phyloP scores from a whole-genome alignment of 257 asterid species.

The Solanum ahanhuiri region DNA sequence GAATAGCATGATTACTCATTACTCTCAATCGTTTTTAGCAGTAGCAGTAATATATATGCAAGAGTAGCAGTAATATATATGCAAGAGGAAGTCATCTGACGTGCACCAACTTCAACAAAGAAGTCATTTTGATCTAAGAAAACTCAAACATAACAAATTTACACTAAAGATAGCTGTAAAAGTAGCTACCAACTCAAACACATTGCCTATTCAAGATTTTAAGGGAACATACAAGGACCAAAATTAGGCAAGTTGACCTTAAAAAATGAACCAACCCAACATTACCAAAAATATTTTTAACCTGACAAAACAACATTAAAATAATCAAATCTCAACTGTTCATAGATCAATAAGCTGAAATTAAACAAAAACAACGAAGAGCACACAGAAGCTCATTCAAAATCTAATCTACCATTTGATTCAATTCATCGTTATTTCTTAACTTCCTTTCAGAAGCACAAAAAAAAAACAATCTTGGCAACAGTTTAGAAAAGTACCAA shows the following conservation, averaged over 20 bases:
- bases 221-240: not conserved
- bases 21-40: not conserved
- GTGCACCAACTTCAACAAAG: not conserved
- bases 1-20: not conserved
- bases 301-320: not conserved
- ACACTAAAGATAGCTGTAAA: not conserved
- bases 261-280: not conserved
- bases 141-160: not conserved
- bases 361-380: not conserved
- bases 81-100: not conserved
- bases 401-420: slow-evolving; percentile 44
- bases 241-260: not conserved
- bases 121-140: not conserved
- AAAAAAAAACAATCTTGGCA: not conserved
- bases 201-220: not conserved
- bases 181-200: not conserved
- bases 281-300: not conserved
- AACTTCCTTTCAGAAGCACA: not conserved
- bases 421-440: not conserved
- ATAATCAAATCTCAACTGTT: not conserved
- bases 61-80: not conserved
- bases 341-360: not conserved
- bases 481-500: slow-evolving; percentile 6
- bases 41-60: not conserved
- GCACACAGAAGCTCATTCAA: slow-evolving; percentile 7